Evolutionary conservation across 345 rosid genomes (phyloP), one percentile per base, ranked within the genome.

Genomic region (Syzygium aqueum): DNA sequence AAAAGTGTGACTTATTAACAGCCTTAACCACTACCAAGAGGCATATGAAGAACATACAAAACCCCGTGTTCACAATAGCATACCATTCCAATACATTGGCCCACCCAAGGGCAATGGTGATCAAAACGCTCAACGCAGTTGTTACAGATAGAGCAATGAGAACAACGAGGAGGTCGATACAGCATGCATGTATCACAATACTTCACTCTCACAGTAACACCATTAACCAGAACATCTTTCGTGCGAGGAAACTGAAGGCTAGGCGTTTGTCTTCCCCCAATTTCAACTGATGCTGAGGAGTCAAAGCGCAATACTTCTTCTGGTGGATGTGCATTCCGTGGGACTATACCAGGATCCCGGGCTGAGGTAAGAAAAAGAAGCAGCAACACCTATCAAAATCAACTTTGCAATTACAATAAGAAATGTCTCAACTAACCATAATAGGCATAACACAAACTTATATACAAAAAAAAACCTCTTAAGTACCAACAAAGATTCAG

Each of bases 101-200:
- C 99, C 85, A 97, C 99, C 99, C 99, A 97, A 25, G 99, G 99
- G 90, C 99, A 97, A 89, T 97, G 99, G 89, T 97, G 99, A 92
- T 97, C 99, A 91, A 97, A 97, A 77, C 99, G 95, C 91, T 96
- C 99, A 67, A 97, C 98, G 51, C 99, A 97, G 84, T 97, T 96
- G 90, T 94, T 92, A 90, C 98, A 96, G 87, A 96, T 96, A 87
- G 97, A 95, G 90, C 98, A 96, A 88, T 97, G 99, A 46, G 99
- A 96, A 91, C 99, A 97, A 85, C 99, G 98, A 54, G 99, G 98
- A 90, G 99, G 99, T 85, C 98, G 95, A 88, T 95, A 97, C 89
- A 96, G 96, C 99, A 96, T 97, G 93, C 99, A 97, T 2, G 99
- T 96, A 43, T 96, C 99, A 86, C 99, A 97, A 59, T 97, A 97